Percentiles rank a stretch among this genome's conserved stretches.
These are phyloP conservation scores for Pelargonium fulgidum DNA, from an alignment of 441 rosid genomes.

Conservation along the genomic window DNA sequence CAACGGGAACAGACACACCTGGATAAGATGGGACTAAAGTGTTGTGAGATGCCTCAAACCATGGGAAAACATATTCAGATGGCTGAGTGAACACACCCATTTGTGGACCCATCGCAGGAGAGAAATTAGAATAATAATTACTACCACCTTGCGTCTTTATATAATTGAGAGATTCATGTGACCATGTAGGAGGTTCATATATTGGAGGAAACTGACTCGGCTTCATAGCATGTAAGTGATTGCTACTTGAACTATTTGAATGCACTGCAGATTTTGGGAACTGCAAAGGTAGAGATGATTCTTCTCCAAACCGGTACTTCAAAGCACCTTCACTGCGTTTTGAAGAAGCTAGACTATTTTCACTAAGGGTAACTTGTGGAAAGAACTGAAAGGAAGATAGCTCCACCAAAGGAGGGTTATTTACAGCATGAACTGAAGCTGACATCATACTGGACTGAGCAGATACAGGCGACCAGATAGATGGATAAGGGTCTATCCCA, in stretches of 20 bases:
- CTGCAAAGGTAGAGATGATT: constrained; percentile 16
- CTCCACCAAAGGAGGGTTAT: constrained; percentile 24
- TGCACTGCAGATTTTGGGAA: constrained; percentile 18
- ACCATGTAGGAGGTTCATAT: constrained; percentile 18
- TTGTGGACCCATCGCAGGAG: constrained; percentile 8
- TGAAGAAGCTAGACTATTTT: constrained; percentile 23
- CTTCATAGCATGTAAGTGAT: constrained; percentile 17
- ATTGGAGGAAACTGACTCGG: constrained; percentile 12
- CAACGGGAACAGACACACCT: constrained; percentile 20
- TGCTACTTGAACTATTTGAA: constrained; percentile 29
- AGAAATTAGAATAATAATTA: constrained; percentile 15
- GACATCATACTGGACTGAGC: constrained; percentile 20
- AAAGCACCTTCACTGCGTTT: constrained; percentile 20
- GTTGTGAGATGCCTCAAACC: neutral
- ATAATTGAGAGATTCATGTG: constrained; percentile 7
- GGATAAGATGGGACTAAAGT: constrained; percentile 8
- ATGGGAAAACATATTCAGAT: neutral
- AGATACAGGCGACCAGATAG: constrained; percentile 19
- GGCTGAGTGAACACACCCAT: constrained; percentile 12
- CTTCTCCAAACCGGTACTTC: constrained; percentile 21
- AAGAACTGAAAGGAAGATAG: constrained; percentile 21
- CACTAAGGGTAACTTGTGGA: constrained; percentile 21
- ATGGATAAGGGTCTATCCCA: constrained; percentile 17
- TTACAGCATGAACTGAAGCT: constrained; percentile 17
- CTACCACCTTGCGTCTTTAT: constrained; percentile 20